Conservation (phyloP, 2,329 filamentous ascomycete species). For the Neofusicoccum kwambonambiense region DNA sequence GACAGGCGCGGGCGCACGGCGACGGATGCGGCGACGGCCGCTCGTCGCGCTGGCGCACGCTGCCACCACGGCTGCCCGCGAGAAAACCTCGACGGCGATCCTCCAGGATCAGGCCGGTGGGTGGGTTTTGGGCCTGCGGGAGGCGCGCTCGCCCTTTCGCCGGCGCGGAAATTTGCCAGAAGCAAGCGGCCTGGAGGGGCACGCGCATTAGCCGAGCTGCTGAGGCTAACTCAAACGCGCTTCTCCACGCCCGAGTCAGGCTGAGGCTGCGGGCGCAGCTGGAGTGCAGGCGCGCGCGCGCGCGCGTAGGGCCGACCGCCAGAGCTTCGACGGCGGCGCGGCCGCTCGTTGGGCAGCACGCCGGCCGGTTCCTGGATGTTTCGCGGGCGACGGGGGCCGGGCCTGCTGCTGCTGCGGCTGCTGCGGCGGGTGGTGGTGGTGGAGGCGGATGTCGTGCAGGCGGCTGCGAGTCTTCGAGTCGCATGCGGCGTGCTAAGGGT, state of each 20-base stretch:
- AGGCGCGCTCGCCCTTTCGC: not conserved
- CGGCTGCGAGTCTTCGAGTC: conserved; percentile 10
- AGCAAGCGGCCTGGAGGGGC: not conserved
- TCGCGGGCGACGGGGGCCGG: not conserved
- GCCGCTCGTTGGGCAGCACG: not conserved
- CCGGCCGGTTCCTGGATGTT: not conserved
- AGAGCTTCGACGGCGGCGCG: not conserved
- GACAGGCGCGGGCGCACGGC: not conserved
- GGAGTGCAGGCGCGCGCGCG: not conserved
- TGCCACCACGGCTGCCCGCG: too few relatives aligned
- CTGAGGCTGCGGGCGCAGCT: too few relatives aligned
- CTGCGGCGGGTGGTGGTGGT: not conserved
- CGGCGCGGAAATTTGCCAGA: conserved; percentile 15
- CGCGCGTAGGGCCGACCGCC: not conserved
- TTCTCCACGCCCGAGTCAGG: not conserved
- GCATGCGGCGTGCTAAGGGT: conserved; percentile 1
- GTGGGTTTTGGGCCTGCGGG: not conserved
- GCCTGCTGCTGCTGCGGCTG: not conserved
- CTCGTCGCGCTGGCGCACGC: too few relatives aligned
- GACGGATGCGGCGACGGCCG: conserved; percentile 3
- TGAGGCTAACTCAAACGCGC: not conserved
- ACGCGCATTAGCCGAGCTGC: conserved; percentile 9
- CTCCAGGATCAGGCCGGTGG: conserved; percentile 15
- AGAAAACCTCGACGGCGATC: conserved; percentile 4
- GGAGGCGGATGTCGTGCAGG: conserved; percentile 9